Percentiles rank a stretch among this genome's conserved stretches.
phyloP scores from a whole-genome alignment of 345 rosid genomes.

The Ceriops tagal region DNA sequence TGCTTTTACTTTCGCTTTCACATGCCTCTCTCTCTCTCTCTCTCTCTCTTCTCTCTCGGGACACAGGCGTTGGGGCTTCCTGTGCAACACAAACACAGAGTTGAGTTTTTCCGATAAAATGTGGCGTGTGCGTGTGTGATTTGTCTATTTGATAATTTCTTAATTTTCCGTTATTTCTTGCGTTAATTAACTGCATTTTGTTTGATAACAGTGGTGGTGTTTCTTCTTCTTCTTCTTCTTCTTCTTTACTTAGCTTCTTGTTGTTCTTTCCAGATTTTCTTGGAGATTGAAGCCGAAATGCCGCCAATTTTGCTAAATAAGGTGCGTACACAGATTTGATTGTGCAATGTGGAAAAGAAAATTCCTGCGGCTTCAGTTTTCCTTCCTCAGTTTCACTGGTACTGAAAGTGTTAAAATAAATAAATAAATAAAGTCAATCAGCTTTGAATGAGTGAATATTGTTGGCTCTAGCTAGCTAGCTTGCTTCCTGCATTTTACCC shows the following conservation, averaged over 20 bases:
- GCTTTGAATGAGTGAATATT: background rate
- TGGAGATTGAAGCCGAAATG: conserved; percentile 11
- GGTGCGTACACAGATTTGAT: background rate
- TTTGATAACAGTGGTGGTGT: no score
- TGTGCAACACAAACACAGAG: background rate
- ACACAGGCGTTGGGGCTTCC: background rate
- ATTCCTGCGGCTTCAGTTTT: background rate
- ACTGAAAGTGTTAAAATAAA: background rate
- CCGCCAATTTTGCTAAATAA: conserved; percentile 10
- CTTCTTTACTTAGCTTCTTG: background rate
- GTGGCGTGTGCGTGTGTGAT: background rate
- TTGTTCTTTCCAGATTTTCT: conserved; percentile 4
- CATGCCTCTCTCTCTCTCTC: background rate
- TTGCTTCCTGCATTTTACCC: background rate
- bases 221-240: background rate
- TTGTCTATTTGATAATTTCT: background rate
- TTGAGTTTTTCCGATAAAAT: background rate
- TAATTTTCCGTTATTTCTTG: background rate
- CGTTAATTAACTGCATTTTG: background rate
- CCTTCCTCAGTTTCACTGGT: background rate
- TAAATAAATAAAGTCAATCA: background rate
- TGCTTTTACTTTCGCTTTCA: conserved; percentile 7
- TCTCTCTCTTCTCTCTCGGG: background rate
- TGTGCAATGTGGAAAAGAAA: background rate
- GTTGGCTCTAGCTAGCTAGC: background rate